A percentile compares a stretch with the other conserved stretches of the same genome.
phyloP scores from a whole-genome alignment of 2,329 filamentous ascomycete genomes.

The Graphiopsis chlorocephala region DNA sequence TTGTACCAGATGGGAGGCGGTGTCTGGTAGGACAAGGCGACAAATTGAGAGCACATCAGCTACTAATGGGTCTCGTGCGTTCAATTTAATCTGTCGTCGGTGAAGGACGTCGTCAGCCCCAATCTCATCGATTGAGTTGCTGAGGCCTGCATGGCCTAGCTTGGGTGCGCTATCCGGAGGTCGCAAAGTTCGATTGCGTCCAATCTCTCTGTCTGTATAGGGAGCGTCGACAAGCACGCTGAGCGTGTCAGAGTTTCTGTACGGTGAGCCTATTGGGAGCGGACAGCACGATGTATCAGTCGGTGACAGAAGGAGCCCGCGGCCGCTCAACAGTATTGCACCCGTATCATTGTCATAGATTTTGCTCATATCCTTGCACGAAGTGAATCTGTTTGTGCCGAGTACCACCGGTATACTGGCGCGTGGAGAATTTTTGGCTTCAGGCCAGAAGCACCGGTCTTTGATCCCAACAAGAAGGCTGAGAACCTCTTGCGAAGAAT shows the following conservation, averaged over 20 bases:
- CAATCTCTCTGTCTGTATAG: slow-evolving; percentile 22
- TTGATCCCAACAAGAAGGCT: slow-evolving; percentile 27
- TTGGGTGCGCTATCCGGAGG: slow-evolving; percentile 14
- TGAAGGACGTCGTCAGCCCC: slow-evolving; percentile 28
- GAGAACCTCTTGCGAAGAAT: slow-evolving; percentile 21
- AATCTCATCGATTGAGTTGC: slow-evolving; percentile 27
- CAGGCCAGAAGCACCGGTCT: slow-evolving; percentile 28
- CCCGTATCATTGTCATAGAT: slow-evolving; percentile 19
- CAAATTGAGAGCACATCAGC: slow-evolving; percentile 28
- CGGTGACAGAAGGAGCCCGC: slow-evolving; percentile 26
- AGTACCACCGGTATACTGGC: slow-evolving; percentile 27
- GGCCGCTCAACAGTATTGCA: slow-evolving; percentile 25
- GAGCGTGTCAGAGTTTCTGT: slow-evolving; percentile 26
- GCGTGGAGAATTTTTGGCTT: slow-evolving; percentile 14
- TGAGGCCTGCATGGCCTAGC: slow-evolving; percentile 23
- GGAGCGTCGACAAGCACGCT: neutral
- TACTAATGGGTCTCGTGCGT: slow-evolving; percentile 25
- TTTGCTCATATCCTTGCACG: slow-evolving; percentile 27
- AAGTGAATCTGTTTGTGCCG: slow-evolving; percentile 19
- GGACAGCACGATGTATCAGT: slow-evolving; percentile 23
- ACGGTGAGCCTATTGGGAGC: slow-evolving; percentile 22
- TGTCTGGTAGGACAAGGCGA: slow-evolving; percentile 27
- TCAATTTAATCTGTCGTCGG: slow-evolving; percentile 28
- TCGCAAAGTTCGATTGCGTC: slow-evolving; percentile 28
- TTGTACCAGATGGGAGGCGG: slow-evolving; percentile 23